These are phyloP conservation scores for Moesziomyces sp. DNA, from an alignment of 1,284 basidiomycete genomes.

Conservation along the genomic window DNA sequence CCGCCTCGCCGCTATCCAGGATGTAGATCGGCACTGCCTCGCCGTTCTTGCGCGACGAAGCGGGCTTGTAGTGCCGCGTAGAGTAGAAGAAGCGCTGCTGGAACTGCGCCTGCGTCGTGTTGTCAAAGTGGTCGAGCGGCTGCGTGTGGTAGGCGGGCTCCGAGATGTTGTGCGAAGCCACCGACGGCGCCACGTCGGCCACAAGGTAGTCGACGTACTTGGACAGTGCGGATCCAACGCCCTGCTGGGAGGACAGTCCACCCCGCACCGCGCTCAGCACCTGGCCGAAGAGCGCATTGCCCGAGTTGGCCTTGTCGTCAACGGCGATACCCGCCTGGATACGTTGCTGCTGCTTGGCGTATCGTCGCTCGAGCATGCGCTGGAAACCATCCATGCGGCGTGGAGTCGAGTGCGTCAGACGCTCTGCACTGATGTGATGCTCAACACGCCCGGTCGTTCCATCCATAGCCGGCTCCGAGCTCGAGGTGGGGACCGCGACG, in stretches of 20 bases:
- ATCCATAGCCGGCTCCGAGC: neutral
- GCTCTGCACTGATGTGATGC: slow-evolving; percentile 34
- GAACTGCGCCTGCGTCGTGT: slow-evolving; percentile 69
- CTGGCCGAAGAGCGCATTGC: slow-evolving; percentile 6
- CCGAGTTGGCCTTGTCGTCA: neutral
- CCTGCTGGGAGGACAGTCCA: slow-evolving; percentile 22
- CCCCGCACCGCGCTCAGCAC: slow-evolving; percentile 13
- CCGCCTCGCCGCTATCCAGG: slow-evolving; percentile 68
- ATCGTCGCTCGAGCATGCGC: slow-evolving; percentile 37
- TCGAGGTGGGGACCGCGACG: slow-evolving; percentile 14
- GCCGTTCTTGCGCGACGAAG: slow-evolving; percentile 78
- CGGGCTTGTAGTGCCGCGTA: slow-evolving; percentile 82
- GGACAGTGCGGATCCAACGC: slow-evolving; percentile 13
- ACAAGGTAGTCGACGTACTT: slow-evolving; percentile 22
- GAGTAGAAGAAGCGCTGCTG: slow-evolving; percentile 83
- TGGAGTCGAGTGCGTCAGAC: slow-evolving; percentile 37
- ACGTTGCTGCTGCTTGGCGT: slow-evolving; percentile 27
- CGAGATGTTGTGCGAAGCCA: slow-evolving; percentile 34
- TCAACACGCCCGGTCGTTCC: neutral
- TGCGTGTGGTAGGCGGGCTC: slow-evolving; percentile 74
- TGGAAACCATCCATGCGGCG: slow-evolving; percentile 44
- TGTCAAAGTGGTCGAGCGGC: slow-evolving; percentile 78
- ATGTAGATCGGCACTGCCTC: slow-evolving; percentile 63
- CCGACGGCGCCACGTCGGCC: neutral
- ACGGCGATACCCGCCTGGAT: neutral